Base-by-base conservation (phyloP, 768 basidiomycete genomes). In the Pluteus cervinus region DNA sequence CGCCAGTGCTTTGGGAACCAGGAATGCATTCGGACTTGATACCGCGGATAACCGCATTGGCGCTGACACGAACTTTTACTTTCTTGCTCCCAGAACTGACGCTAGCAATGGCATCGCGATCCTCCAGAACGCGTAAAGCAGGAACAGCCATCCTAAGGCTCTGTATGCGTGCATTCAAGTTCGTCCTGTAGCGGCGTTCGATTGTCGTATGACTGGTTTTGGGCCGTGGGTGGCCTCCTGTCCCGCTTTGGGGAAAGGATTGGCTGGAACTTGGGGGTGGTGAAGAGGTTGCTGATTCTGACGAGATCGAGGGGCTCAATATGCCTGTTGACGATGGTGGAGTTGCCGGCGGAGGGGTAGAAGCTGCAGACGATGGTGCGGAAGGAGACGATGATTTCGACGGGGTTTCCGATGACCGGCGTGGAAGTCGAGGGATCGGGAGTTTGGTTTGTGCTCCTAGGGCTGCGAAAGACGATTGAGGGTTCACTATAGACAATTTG, bases 171-270 rank as follows among this genome's bases (percentile, higher is more conserved):
- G 86, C 83, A 47, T 91, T 91, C 30, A 91, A 68, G 53, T 91
- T 91, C 1, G 88, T 90, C 39, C 88, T 81, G 57, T 91, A 91
- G 28, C 88, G 74, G 7, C 88, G 74, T 58, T 91, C 88, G 42
- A 91, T 90, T 15, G 87, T 89, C 3, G 88, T 91, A 53, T 91
- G 88, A 48, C 82, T 84, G 0, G 88, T 90, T 62, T 90, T 91
- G n/a, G 81, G 76, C 1, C 81, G 72, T 2, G 58, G 42, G 14
- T 45, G 41, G 16, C 40, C 37, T 20, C 40, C 24, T 37, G 34
- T 33, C 33, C 16, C 8, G 43, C 33, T 26, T 36, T 12, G 37
- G 30, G 6, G 44, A 40, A 33, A 21, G 12, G 39, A 42, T 56
- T 24, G 20, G 50, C 9, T 39, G 33, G 47, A 14, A 44, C 30